phyloP scores from a whole-genome alignment of 306 rosid species.

The Medicago ruthenica region DNA sequence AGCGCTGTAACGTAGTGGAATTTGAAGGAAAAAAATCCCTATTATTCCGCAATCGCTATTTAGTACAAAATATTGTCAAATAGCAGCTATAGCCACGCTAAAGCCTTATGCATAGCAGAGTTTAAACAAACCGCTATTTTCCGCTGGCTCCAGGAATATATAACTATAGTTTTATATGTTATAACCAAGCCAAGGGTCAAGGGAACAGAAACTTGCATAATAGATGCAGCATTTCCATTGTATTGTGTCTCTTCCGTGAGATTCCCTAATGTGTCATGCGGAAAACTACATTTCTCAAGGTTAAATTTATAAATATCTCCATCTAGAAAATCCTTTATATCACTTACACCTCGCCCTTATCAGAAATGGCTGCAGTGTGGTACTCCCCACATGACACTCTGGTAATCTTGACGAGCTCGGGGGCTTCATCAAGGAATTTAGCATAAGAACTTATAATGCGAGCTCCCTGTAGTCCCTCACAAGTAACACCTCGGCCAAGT shows the following conservation, averaged over 20 bases:
- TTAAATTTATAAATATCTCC: conserved; percentile 70
- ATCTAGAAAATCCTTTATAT: conserved; percentile 63
- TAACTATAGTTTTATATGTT: conserved; percentile 35
- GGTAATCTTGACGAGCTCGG: conserved; percentile 89
- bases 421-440: conserved; percentile 92
- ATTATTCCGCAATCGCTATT: too few species aligned
- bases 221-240: conserved; percentile 64
- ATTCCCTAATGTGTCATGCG: conserved; percentile 68
- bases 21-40: too few species aligned
- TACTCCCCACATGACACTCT: conserved; percentile 98
- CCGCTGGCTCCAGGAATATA: conserved; percentile 32
- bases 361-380: conserved; percentile 92
- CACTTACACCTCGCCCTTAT: conserved; percentile 97
- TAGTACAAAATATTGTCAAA: too few species aligned
- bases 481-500: conserved; percentile 94
- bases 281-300: conserved; percentile 71
- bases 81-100: too few species aligned
- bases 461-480: conserved; percentile 93
- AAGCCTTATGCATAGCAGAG: too few species aligned
- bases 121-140: too few species aligned
- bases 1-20: too few species aligned
- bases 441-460: conserved; percentile 79
- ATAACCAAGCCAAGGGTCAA: conserved; percentile 51
- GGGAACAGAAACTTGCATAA: conserved; percentile 68
- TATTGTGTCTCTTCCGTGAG: conserved; percentile 65